Base-by-base conservation (phyloP, 495 filamentous ascomycete species). In the Penicillium herquei region DNA sequence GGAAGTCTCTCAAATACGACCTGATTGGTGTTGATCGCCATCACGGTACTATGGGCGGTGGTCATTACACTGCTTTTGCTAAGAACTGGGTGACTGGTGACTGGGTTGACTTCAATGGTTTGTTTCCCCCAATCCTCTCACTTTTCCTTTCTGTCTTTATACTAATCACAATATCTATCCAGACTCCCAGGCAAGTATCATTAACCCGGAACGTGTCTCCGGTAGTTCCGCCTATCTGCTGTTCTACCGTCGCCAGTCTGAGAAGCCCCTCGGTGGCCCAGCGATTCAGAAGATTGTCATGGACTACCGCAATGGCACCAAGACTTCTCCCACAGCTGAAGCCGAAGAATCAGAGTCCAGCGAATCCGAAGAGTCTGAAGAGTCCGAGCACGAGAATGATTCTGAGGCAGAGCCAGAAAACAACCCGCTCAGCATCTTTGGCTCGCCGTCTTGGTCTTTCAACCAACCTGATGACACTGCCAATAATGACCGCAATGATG, bases 41-140 rank as follows among this genome's bases (percentile, higher is more conserved):
- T 69, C 94, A 87, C 63, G 94, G 95, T 52, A 90, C 90, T 32
- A 78, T 98, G 44, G 88, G 90, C 30, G 94, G 94, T 17, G 94
- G 94, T 0, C 94, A 98, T 69, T 98, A 98, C 71, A 97, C 91
- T 14, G 94, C 95, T 3, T 90, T 84, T 68, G 90, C 92, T 2
- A 91, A 91, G 76, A 98, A 95, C 62, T 97, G 93, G 66, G 73
- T 88, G 51, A 89, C 94, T 54, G 82, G 81, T 55, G 65, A 72
- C 54, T 98, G 95, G 95, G 95, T 96, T 65, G 86, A 93, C 45
- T 98, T 93, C 66, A 97, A 98, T 67, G 94, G 92, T 96, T 78
- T 42, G 54, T n/a, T 33, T 52, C 42, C 39, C 35, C 31, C 12
- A 17, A 3, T 39, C 2, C 9, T n/a, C 18, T 7, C 14, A 46